phyloP scores from a whole-genome alignment of 345 rosid species.

The Rhodomyrtus tomentosa region DNA sequence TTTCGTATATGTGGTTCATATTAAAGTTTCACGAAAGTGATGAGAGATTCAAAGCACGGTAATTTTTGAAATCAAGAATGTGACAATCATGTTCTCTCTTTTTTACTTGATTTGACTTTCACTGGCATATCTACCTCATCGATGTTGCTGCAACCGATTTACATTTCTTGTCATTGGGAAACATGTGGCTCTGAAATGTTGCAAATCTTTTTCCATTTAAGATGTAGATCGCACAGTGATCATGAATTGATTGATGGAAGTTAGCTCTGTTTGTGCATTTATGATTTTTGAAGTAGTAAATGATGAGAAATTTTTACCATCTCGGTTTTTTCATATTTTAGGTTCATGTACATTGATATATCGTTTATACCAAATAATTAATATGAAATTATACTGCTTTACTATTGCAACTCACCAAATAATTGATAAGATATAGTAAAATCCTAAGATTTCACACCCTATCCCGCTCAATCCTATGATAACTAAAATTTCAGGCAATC shows the following conservation, averaged over 20 bases:
- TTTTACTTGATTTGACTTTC: background rate
- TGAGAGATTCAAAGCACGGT: too few relatives aligned
- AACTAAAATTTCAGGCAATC: background rate
- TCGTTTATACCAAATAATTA: too few relatives aligned
- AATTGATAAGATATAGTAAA: too few relatives aligned
- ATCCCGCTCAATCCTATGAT: background rate
- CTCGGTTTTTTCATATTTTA: too few relatives aligned
- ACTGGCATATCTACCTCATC: accelerated
- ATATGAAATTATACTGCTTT: too few relatives aligned
- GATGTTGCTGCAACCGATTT: background rate
- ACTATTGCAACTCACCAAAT: too few relatives aligned
- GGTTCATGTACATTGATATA: too few relatives aligned
- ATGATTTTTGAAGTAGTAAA: background rate
- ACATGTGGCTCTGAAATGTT: background rate
- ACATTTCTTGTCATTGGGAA: background rate
- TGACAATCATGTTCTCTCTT: background rate
- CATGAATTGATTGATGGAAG: too few relatives aligned
- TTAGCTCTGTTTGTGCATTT: background rate
- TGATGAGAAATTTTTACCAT: background rate
- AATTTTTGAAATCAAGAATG: background rate
- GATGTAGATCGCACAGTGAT: background rate
- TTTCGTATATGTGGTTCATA: too few relatives aligned
- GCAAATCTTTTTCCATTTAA: background rate
- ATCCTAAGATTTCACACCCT: too few relatives aligned
- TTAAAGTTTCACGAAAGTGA: too few relatives aligned